phyloP scores from a whole-genome alignment of 176 grass and related monocot species.

The sorghum (Sorghum bicolor) region DNA sequence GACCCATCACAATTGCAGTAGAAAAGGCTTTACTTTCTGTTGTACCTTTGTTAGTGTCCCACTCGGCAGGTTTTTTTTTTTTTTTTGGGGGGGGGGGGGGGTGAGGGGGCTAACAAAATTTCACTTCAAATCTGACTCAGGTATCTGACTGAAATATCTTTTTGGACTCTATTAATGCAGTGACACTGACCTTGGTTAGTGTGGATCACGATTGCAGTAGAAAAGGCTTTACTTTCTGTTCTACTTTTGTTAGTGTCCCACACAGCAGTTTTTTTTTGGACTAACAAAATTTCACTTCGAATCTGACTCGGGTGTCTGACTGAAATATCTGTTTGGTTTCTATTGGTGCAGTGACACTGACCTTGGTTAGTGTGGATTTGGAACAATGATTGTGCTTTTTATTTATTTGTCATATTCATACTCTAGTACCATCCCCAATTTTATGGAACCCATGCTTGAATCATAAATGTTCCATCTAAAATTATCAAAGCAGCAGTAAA shows the following conservation, averaged over 20 bases:
- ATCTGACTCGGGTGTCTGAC: background rate
- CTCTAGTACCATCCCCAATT: background rate
- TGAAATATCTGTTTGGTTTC: background rate
- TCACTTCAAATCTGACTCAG: background rate
- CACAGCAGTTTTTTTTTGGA: background rate
- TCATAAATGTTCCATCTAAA: background rate
- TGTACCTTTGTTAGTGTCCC: background rate
- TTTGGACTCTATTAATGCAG: background rate
- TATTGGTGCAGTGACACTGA: background rate
- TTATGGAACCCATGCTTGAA: background rate
- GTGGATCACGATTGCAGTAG: no score
- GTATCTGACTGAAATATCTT: background rate
- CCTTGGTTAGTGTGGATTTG: background rate
- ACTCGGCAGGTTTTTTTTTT: background rate
- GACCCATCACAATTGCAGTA: background rate
- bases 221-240: background rate
- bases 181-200: background rate
- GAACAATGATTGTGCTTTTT: background rate
- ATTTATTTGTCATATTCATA: background rate
- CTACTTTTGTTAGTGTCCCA: background rate
- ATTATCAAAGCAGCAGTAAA: background rate
- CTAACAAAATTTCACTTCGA: background rate
- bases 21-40: background rate
- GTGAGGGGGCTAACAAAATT: background rate
- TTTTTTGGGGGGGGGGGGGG: no score